Evolutionary conservation across 192 early-diverging fungal species (phyloP).

Genomic region (Haplosporangium gracile): DNA sequence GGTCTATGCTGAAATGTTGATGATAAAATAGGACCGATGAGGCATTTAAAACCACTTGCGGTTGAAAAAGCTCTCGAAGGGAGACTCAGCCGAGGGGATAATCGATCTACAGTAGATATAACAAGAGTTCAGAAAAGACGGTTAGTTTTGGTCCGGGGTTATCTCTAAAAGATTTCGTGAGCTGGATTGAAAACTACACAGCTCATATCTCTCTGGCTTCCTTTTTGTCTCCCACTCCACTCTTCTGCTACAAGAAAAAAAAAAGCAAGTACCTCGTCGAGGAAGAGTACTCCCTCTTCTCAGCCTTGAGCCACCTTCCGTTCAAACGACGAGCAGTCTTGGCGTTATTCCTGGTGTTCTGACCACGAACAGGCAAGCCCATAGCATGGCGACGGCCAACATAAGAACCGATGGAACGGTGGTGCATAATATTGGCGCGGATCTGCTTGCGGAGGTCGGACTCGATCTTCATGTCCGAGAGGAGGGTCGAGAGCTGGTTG

Average conservation of each 20-base stretch:
- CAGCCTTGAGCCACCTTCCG: constrained; percentile 65
- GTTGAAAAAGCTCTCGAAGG: constrained; percentile 52
- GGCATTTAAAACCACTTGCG: constrained; percentile 48
- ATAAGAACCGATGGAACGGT: constrained; percentile 81
- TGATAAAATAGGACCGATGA: neutral
- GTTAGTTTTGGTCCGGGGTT: neutral
- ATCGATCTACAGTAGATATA: constrained; percentile 21
- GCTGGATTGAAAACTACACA: neutral
- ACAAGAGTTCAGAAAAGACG: no score
- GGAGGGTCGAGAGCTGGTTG: constrained; percentile 85
- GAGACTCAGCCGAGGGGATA: constrained; percentile 32
- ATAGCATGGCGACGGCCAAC: constrained; percentile 88
- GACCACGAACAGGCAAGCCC: constrained; percentile 91
- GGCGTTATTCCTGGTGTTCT: constrained; percentile 88
- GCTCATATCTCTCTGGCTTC: neutral
- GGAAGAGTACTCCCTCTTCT: constrained; percentile 51
- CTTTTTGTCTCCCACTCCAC: neutral
- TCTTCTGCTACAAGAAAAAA: neutral
- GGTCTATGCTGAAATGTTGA: constrained; percentile 1
- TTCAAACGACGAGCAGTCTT: constrained; percentile 91
- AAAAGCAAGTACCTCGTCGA: constrained; percentile 32
- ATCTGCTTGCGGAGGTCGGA: constrained; percentile 81
- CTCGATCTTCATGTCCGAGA: constrained; percentile 92
- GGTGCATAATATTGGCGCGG: constrained; percentile 78
- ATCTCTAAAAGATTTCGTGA: no score